Evolutionary conservation across 768 basidiomycete species (phyloP), one percentile per base, ranked within the genome.

Genomic region (Clitopilus hobsonii): DNA sequence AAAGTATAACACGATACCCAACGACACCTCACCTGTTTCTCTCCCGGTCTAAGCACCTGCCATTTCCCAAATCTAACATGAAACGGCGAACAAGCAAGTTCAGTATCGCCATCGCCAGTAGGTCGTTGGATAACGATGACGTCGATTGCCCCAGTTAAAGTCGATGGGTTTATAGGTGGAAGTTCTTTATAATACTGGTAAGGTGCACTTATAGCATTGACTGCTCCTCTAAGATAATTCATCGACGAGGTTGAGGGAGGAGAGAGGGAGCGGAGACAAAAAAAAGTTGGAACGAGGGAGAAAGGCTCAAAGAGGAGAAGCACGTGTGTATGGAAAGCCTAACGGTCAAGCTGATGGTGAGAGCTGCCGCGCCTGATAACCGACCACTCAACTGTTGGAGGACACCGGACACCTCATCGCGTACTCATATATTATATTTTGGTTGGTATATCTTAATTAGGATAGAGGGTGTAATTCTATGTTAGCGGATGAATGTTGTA

Each of bases 51-150:
- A 11, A 98, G 79, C 7, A 98, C 92, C 71, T 96, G 93, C 79
- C 94, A 88, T 78, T 98, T 98, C 51, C 97, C 97, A 70, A 98
- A 98, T 57, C 96, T 79, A 41, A 99, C 95, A 68, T 98, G 97
- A 65, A 99, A 99, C 1, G 96, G 97, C 2, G 92, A 94, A 67
- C 94, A 97, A 1, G 83, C 88, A 14, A 97, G 82, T 63, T 86
- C 87, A 26, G 76, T 77, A 47, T 76, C 80, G 53, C 86, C 84
- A 59, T 79, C 73, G 60, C 78, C 75, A n/a, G 81, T 73, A 22
- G 83, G 85, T 48, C 88, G 83, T 58, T 88, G 84, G 48, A 99
- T 84, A 61, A 98, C 96, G 64, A 99, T 94, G 71, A 99, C 92
- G 79, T 99, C 96, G 80, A 98, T 97, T 41, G 97, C 97, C 45